Percentiles rank a stretch among this genome's conserved stretches.
Evolutionary conservation across 2,329 filamentous ascomycete genomes (phyloP).

Genomic region (Escovopsis sp.): DNA sequence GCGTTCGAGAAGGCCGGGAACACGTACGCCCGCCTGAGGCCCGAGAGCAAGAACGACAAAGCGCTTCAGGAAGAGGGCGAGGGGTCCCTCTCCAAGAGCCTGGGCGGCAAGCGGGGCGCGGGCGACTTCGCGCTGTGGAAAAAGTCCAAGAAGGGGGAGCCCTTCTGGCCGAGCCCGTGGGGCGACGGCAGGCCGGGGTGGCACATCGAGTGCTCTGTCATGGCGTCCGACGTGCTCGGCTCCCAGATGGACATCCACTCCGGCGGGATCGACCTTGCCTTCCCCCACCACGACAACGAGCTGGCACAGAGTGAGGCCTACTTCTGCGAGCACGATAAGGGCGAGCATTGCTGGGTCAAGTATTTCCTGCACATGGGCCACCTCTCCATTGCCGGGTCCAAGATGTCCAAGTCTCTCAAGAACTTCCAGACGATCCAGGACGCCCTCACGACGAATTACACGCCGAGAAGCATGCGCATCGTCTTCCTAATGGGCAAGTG

Average conservation of each 20-base stretch:
- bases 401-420: conserved; percentile 93
- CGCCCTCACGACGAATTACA: conserved; percentile 56
- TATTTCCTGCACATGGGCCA: conserved; percentile 96
- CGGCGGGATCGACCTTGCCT: conserved; percentile 78
- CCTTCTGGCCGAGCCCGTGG: conserved; percentile 79
- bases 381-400: conserved; percentile 66
- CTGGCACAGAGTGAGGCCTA: conserved; percentile 83
- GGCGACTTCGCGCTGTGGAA: conserved; percentile 94
- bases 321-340: conserved; percentile 39
- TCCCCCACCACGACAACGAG: conserved; percentile 89
- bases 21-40: conserved; percentile 70
- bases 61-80: conserved; percentile 78
- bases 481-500: conserved; percentile 79
- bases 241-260: conserved; percentile 83
- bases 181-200: conserved; percentile 78
- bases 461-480: conserved; percentile 63
- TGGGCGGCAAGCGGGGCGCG: conserved; percentile 53
- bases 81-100: conserved; percentile 53
- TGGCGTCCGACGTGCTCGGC: conserved; percentile 82
- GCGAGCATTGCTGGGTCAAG: conserved; percentile 68
- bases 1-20: conserved; percentile 76
- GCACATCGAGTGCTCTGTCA: conserved; percentile 95
- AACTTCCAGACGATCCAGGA: conserved; percentile 91
- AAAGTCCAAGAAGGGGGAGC: conserved; percentile 78
- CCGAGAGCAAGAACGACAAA: conserved; percentile 73